Percentiles rank a stretch among this genome's conserved stretches.
Evolutionary conservation across 768 basidiomycete species (phyloP).

Genomic region (Gymnopilus junonius): DNA sequence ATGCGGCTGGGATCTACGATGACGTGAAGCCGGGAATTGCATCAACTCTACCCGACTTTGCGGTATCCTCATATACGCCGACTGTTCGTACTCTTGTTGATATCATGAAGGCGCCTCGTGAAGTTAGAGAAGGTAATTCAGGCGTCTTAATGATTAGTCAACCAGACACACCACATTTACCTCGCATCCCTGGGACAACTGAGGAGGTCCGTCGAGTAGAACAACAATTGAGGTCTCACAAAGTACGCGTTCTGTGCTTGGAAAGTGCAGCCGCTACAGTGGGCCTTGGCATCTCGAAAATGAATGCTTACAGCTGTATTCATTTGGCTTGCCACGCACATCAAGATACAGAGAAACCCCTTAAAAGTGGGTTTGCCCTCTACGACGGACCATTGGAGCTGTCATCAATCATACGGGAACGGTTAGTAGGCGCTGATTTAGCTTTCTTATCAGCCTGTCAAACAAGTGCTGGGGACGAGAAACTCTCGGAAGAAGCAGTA

Average conservation of each 20-base stretch:
- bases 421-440: not conserved
- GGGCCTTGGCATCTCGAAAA: not conserved
- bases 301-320: not conserved
- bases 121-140: not conserved
- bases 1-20: slow-evolving; percentile 15
- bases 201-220: slow-evolving; percentile 7
- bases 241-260: not conserved
- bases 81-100: slow-evolving; percentile 8
- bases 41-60: slow-evolving; percentile 6
- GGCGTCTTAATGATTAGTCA: slow-evolving; percentile 11
- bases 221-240: not conserved
- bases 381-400: slow-evolving; percentile 1
- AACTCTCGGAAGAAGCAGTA: slow-evolving; percentile 10
- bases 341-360: slow-evolving; percentile 2
- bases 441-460: slow-evolving; percentile 13
- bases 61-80: slow-evolving; percentile 16
- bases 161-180: slow-evolving; percentile 4
- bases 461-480: not conserved
- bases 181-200: slow-evolving; percentile 5
- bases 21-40: not conserved
- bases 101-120: not conserved
- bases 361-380: not conserved
- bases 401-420: not conserved
- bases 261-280: not conserved
- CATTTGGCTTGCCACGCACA: slow-evolving; percentile 11